These are phyloP conservation scores for Ustilago trichophora DNA, from an alignment of 1,284 basidiomycete genomes.

Conservation along the genomic window DNA sequence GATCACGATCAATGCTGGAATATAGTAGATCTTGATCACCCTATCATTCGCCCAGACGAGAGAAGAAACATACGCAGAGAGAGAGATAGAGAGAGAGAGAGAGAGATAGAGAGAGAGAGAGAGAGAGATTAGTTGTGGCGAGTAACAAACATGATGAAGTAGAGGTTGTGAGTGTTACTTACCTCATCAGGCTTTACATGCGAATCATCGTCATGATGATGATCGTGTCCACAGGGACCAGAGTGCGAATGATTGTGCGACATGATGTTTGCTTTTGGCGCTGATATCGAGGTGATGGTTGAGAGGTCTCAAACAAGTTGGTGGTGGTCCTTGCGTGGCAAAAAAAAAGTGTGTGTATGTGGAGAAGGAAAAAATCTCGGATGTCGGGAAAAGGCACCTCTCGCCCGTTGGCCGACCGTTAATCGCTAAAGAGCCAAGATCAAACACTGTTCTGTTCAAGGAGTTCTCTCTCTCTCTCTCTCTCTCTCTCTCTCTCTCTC, in stretches of 20 bases:
- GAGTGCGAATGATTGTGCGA: conserved; percentile 51
- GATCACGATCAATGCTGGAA: conserved; percentile 48
- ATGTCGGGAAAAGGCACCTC: no score
- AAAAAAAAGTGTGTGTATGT: background rate
- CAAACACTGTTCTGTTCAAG: no score
- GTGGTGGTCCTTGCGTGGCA: background rate
- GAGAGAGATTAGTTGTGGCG: no score
- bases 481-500: no score
- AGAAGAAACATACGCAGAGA: background rate
- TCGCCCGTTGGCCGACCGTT: no score
- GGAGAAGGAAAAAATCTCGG: background rate
- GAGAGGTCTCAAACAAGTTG: background rate
- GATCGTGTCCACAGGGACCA: conserved; percentile 42
- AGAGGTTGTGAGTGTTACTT: conserved; percentile 3
- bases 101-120: no score
- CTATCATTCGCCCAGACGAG: background rate
- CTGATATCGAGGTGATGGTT: background rate
- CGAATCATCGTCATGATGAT: conserved; percentile 58
- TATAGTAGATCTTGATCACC: conserved; percentile 60
- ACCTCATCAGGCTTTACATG: conserved; percentile 55
- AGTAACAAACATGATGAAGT: no score
- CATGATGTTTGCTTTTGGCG: no score
- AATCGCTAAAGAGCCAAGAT: no score
- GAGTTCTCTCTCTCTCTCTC: no score
- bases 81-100: no score